Percentiles rank a stretch among this genome's conserved stretches.
Conservation (phyloP, 2,329 filamentous ascomycete genomes). For the Trichoderma breve region DNA sequence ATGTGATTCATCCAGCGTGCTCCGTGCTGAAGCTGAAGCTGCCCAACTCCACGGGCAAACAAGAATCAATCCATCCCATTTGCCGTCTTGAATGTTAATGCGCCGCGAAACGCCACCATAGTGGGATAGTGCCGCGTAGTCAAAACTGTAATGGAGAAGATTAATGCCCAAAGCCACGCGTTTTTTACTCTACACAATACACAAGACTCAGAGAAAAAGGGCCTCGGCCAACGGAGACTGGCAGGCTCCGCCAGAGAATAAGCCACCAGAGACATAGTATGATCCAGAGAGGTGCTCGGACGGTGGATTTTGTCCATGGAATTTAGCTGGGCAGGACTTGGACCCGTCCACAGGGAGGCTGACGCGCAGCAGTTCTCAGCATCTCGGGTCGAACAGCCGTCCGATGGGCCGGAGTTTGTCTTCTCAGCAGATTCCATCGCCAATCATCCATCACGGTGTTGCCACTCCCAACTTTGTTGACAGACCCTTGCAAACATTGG, state of each 20-base stretch:
- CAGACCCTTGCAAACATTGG: background rate
- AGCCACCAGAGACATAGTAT: background rate
- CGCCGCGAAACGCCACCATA: slow-evolving; percentile 2
- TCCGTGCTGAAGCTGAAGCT: slow-evolving; percentile 9
- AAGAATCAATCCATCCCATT: background rate
- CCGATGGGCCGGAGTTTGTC: background rate
- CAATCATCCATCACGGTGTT: background rate
- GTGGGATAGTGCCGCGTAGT: slow-evolving; percentile 8
- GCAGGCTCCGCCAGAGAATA: background rate
- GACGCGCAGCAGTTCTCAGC: slow-evolving; percentile 6
- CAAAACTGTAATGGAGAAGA: slow-evolving; percentile 4
- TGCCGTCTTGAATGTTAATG: background rate
- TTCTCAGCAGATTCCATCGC: background rate
- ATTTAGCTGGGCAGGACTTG: background rate
- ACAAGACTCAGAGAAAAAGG: background rate
- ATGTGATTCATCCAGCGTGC: background rate
- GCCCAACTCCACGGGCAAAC: background rate
- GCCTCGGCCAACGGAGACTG: slow-evolving; percentile 5
- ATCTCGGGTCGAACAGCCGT: background rate
- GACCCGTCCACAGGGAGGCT: background rate
- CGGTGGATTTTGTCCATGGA: background rate
- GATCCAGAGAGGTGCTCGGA: background rate
- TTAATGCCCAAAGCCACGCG: slow-evolving; percentile 6
- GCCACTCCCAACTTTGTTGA: background rate
- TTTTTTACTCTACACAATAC: background rate